These are phyloP conservation scores for Cystobasidium ongulense DNA, from an alignment of 768 basidiomycete genomes.

Conservation along the genomic window DNA sequence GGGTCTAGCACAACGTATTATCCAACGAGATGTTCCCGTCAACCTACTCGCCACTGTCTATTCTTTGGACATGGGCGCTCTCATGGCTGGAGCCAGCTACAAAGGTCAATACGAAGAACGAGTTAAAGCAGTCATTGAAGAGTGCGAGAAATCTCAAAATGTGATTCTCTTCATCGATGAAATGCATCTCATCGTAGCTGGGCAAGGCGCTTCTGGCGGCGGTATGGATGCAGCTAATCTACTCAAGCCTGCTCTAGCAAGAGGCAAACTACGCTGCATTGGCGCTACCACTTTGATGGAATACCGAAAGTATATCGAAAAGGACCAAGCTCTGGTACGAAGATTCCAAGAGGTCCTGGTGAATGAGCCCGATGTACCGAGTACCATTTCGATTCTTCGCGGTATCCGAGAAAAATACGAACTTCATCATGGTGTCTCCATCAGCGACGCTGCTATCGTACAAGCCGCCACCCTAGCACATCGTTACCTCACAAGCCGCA, in stretches of 20 bases:
- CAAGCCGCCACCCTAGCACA: slow-evolving; percentile 82
- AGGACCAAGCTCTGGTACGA: slow-evolving; percentile 54
- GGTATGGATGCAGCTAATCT: slow-evolving; percentile 80
- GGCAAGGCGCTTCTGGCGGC: slow-evolving; percentile 64
- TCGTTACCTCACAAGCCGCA: slow-evolving; percentile 61
- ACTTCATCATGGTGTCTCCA: slow-evolving; percentile 84
- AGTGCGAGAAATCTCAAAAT: slow-evolving; percentile 78
- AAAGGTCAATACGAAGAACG: slow-evolving; percentile 97
- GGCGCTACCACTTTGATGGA: slow-evolving; percentile 87
- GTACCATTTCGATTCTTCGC: slow-evolving; percentile 85
- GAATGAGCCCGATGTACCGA: slow-evolving; percentile 78
- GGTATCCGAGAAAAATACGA: slow-evolving; percentile 50
- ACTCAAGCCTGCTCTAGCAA: slow-evolving; percentile 83
- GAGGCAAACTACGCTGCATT: slow-evolving; percentile 67
- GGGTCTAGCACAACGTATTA: slow-evolving; percentile 88
- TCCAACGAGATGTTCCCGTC: slow-evolving; percentile 82
- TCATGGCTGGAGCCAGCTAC: slow-evolving; percentile 86
- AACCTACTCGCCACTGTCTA: slow-evolving; percentile 65
- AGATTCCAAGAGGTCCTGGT: slow-evolving; percentile 56
- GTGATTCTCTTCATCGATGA: slow-evolving; percentile 95
- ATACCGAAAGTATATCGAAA: slow-evolving; percentile 87
- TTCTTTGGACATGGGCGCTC: slow-evolving; percentile 87
- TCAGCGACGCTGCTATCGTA: slow-evolving; percentile 79
- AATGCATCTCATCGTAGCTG: slow-evolving; percentile 82
- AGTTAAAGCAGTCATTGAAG: slow-evolving; percentile 80